Evolutionary conservation across 2,329 filamentous ascomycete species (phyloP).

Genomic region (Fusarium guadeloupense): DNA sequence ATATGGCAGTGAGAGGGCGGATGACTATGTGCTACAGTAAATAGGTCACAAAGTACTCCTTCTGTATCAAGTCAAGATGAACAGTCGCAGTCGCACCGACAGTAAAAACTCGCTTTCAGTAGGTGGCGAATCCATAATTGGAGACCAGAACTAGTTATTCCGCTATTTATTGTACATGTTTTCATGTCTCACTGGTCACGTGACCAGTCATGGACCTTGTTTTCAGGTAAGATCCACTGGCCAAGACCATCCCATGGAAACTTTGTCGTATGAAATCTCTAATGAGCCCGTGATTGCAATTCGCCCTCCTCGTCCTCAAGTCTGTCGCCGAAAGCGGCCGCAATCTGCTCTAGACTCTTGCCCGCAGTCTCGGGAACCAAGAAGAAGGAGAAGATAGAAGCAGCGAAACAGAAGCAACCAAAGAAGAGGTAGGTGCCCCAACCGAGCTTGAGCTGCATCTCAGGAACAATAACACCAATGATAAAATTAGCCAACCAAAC

Average conservation of each 20-base stretch:
- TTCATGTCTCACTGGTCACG: not conserved
- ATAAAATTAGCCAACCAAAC: conserved; percentile 52
- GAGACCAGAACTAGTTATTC: not conserved
- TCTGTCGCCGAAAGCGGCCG: conserved; percentile 68
- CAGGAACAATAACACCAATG: conserved; percentile 61
- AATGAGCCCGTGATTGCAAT: conserved; percentile 1
- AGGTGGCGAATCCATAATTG: not conserved
- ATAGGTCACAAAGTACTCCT: no score
- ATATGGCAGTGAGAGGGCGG: not conserved
- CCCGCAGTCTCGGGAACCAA: conserved; percentile 31
- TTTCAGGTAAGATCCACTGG: not conserved
- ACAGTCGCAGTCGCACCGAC: no score
- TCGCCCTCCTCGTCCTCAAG: conserved; percentile 10
- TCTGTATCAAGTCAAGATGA: no score
- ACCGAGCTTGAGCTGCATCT: conserved; percentile 60
- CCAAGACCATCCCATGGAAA: not conserved
- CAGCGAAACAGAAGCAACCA: conserved; percentile 59
- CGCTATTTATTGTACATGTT: not conserved
- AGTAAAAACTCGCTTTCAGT: not conserved
- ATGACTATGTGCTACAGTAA: not conserved
- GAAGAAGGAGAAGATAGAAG: conserved; percentile 50
- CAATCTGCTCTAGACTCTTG: conserved; percentile 46
- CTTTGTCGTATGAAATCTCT: not conserved
- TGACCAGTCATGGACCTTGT: not conserved
- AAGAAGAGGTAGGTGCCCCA: conserved; percentile 64